Percentiles rank a stretch among this genome's conserved stretches.
Conservation (phyloP, 2,329 filamentous ascomycete genomes). For the Cladosporium velox region DNA sequence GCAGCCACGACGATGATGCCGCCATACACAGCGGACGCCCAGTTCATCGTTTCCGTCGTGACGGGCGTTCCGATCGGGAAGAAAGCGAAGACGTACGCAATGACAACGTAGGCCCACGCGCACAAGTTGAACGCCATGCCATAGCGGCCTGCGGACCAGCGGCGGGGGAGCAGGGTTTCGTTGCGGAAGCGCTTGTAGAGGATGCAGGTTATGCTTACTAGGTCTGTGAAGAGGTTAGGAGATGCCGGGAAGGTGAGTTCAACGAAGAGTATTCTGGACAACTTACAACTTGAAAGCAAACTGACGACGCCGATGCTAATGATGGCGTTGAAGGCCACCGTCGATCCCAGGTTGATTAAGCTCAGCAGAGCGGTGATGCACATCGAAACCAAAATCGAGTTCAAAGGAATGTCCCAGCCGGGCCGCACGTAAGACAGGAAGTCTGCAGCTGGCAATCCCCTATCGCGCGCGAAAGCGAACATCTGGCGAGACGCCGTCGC, state of each 20-base stretch:
- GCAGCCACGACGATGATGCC: conserved; percentile 8
- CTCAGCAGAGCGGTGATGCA: conserved; percentile 37
- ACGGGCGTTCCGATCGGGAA: conserved; percentile 46
- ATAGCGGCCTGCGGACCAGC: conserved; percentile 43
- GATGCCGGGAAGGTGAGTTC: neutral
- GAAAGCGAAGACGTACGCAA: conserved; percentile 52
- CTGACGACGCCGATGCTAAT: conserved; percentile 42
- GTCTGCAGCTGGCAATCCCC: conserved; percentile 33
- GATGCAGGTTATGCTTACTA: conserved; percentile 13
- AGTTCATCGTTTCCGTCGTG: conserved; percentile 45
- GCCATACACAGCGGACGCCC: conserved; percentile 1
- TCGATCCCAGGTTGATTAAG: conserved; percentile 46
- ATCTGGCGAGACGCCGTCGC: conserved; percentile 45
- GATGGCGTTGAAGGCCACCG: conserved; percentile 44
- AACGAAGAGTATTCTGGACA: conserved; percentile 25
- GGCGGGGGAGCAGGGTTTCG: conserved; percentile 38
- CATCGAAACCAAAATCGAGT: conserved; percentile 34
- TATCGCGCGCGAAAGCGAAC: conserved; percentile 44
- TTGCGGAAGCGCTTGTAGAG: conserved; percentile 19
- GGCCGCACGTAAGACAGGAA: conserved; percentile 28
- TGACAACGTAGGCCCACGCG: conserved; percentile 43
- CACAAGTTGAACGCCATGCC: conserved; percentile 44
- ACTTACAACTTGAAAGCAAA: conserved; percentile 37
- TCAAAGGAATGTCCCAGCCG: conserved; percentile 32
- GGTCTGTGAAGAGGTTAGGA: neutral